Conservation (phyloP, 2,329 filamentous ascomycete species). For the Venturia pyrina region DNA sequence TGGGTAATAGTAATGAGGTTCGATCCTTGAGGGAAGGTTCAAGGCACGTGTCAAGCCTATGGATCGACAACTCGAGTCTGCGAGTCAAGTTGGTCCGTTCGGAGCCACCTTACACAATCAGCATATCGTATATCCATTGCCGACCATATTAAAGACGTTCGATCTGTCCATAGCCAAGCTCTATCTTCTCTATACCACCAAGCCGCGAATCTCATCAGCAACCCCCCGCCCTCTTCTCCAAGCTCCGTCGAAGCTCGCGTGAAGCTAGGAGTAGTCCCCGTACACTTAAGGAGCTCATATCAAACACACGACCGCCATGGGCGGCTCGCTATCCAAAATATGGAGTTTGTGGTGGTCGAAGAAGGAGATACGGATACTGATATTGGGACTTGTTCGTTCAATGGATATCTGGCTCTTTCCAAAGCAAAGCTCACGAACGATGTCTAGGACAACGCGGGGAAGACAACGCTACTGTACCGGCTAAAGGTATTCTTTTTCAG, state of each 20-base stretch:
- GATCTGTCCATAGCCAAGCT: neutral
- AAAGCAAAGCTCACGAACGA: conserved; percentile 7
- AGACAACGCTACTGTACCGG: conserved; percentile 93
- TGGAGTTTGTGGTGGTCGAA: conserved; percentile 71
- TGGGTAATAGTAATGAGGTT: too few relatives aligned
- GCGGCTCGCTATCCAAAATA: conserved; percentile 48
- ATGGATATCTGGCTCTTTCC: neutral
- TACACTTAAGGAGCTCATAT: neutral
- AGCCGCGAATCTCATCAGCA: neutral
- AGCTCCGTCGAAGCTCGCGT: neutral
- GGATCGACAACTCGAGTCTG: neutral
- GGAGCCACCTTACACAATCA: neutral
- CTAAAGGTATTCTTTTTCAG: conserved; percentile 60
- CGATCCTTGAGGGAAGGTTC: too few relatives aligned
- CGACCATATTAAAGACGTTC: neutral
- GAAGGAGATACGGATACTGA: conserved; percentile 96
- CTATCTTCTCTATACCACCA: neutral
- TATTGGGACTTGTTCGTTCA: conserved; percentile 71
- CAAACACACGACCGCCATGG: conserved; percentile 31
- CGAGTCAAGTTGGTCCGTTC: neutral
- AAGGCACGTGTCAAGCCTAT: neutral
- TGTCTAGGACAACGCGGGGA: conserved; percentile 86
- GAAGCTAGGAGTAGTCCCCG: neutral
- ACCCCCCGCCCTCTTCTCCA: neutral
- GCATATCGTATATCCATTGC: neutral